Evolutionary conservation across 1,139 yeast species (phyloP), one percentile per base, ranked within the genome.

Genomic region (Kurtzmaniella quercitrusa): DNA sequence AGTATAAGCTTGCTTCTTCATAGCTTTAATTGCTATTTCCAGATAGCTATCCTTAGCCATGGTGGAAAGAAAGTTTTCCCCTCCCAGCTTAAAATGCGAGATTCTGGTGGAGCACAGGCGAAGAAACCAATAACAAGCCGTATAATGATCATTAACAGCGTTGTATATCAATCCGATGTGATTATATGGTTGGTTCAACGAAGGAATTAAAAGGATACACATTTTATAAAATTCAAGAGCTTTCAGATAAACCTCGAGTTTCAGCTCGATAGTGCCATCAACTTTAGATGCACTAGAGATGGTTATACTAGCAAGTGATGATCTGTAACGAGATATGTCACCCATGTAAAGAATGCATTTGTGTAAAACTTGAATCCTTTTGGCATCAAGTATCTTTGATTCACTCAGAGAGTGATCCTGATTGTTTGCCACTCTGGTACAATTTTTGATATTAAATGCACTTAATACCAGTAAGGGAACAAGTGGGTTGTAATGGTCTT

Each of bases 151-250:
- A 38, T 63, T 71, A 17, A 61, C 50, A 11, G 57, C 42, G 47
- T 70, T 71, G 47, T 74, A 71, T 17, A 82, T 72, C 63, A 82
- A 74, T 5, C 87, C 88, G 41, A 79, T 71, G 51, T 82, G 86
- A 50, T 78, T 78, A 51, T 78, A 78, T 1, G 88, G 81, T 51
- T 82, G 88, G 45, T 84, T 84, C 44, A 80, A 66, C 1, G 86
- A 78, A 1, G 89, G 91, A 33, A 82, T 59, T 19, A 82, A 60
- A 34, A 75, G 52, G 26, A 80, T 73, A 21, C 88, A 80, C 36
- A 66, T 56, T 42, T 74, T 70, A 49, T 80, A 78, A 50, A 69
- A 72, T 47, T 71, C 69, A 17, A 78, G 57, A 0, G 86, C 66
- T 21, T 52, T 56, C 19, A 51, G 49, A 42, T 56, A 68, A 17